Evolutionary conservation across 129 eudicot species (phyloP).

Genomic region (Chrysanthemum lavandulifolium): DNA sequence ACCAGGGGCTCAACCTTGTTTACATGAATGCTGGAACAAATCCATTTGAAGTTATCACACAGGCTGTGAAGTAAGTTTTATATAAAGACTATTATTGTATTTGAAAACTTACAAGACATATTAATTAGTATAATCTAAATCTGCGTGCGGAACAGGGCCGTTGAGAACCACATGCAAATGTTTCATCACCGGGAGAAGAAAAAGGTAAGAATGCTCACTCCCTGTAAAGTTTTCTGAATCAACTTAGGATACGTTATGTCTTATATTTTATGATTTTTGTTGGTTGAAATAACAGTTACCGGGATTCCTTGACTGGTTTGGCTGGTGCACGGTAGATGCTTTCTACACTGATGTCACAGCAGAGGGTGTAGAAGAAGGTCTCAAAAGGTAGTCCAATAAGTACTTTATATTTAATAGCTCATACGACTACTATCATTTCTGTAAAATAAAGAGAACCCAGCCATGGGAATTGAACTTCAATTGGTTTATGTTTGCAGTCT

Average conservation of each 20-base stretch:
- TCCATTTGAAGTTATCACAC: conserved; percentile 80
- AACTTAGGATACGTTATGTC: background rate
- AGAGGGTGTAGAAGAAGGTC: conserved; percentile 91
- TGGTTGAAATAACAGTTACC: conserved; percentile 58
- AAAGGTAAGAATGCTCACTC: conserved; percentile 47
- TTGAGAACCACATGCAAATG: conserved; percentile 87
- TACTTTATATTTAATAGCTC: background rate
- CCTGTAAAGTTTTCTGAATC: background rate
- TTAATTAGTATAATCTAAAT: background rate
- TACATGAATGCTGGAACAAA: conserved; percentile 93
- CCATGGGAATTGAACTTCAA: background rate
- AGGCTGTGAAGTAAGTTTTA: conserved; percentile 76
- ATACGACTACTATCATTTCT: background rate
- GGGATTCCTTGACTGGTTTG: conserved; percentile 75
- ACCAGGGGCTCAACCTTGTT: conserved; percentile 72
- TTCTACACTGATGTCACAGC: conserved; percentile 97
- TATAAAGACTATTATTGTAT: background rate
- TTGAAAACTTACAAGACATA: background rate
- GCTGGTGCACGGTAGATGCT: conserved; percentile 99
- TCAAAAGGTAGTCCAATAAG: conserved; percentile 50
- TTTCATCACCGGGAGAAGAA: conserved; percentile 85
- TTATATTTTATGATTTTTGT: conserved; percentile 6
- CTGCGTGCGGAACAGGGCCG: conserved; percentile 58
- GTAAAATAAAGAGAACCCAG: background rate
- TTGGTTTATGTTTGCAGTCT: conserved; percentile 45